Evolutionary conservation across 306 rosid genomes (phyloP), one percentile per base, ranked within the genome.

Genomic region (Castanopsis chinensis): DNA sequence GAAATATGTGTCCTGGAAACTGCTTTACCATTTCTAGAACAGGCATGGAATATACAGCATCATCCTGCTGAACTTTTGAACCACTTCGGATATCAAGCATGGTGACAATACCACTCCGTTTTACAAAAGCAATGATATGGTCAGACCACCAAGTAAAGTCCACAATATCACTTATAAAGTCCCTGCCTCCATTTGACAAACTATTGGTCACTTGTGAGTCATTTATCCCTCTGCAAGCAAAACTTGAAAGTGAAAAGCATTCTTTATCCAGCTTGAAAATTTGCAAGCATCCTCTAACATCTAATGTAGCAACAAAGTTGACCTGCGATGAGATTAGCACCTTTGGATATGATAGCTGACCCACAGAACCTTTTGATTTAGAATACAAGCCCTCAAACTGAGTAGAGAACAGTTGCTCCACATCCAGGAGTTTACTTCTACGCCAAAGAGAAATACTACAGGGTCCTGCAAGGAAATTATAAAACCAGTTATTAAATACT

Each of bases 131-230:
- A 81, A 95, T 85, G 84, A 91, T 82, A 81, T 89, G 94, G 81
- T 88, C 94, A 81, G 88, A 85, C 99, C 97, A 93, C 99, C 99
- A 95, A 53, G 90, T 86, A 88, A 95, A 93, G 85, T 95, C 98
- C 86, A 92, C 87, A 85, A 83, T 64, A 76, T 79, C 89, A 61
- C 55, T 41, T 19, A 76, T 58, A 71, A 81, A 41, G 70, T 72
- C 85, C 30, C 65, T 72, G 19, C 74, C 82, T 76, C 74, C 90
- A 78, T 73, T 83, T 49, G 82, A 72, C 70, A 77, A 79, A 81
- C 73, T 69, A 83, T 58, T 76, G 55, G 79, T 80, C 63, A 69
- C 81, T 51, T 82, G 72, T 71, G 88, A 83, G 79, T 45, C 83
- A 7, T 77, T 75, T 79, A 82, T 80, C 86, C 85, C 85, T 61